Conservation (phyloP, 2,329 filamentous ascomycete genomes). For the Colletotrichum ledebouriae region DNA sequence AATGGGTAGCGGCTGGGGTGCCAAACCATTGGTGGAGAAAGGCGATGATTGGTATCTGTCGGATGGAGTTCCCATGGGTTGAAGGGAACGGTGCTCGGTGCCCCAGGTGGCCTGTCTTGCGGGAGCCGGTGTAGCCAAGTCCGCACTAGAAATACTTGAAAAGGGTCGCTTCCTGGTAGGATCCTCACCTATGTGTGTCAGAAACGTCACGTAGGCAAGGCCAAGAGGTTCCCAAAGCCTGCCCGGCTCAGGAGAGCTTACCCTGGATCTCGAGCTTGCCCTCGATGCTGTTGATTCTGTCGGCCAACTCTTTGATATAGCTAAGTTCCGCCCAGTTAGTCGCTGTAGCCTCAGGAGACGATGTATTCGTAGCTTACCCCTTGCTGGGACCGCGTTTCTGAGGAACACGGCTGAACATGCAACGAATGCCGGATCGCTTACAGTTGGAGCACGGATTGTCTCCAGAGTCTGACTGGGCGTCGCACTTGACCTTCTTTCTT, state of each 20-base stretch:
- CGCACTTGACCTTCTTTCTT: slow-evolving; percentile 91
- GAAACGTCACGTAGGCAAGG: slow-evolving; percentile 8
- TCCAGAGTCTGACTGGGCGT: slow-evolving; percentile 80
- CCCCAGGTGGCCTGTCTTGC: slow-evolving; percentile 61
- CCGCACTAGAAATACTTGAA: slow-evolving; percentile 53
- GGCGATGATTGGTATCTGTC: slow-evolving; percentile 46
- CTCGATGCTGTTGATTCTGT: slow-evolving; percentile 85
- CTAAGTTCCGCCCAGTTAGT: slow-evolving; percentile 55
- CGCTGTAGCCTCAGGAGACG: neutral
- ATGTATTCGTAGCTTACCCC: slow-evolving; percentile 68
- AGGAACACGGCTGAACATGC: slow-evolving; percentile 87
- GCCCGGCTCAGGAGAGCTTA: slow-evolving; percentile 22
- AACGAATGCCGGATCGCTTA: slow-evolving; percentile 79
- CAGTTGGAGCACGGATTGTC: slow-evolving; percentile 86
- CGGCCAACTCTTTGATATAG: slow-evolving; percentile 93
- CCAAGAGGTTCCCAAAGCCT: neutral
- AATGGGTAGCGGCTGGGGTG: slow-evolving; percentile 59
- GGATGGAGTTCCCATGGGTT: slow-evolving; percentile 55
- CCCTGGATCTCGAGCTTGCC: slow-evolving; percentile 74
- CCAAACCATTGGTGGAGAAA: slow-evolving; percentile 59
- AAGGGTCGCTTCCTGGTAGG: slow-evolving; percentile 51
- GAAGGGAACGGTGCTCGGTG: slow-evolving; percentile 61
- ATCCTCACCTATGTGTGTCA: slow-evolving; percentile 40
- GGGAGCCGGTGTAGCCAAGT: slow-evolving; percentile 53
- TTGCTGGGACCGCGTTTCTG: slow-evolving; percentile 93